Evolutionary conservation across 176 grass and related monocot genomes (phyloP).

Genomic region (Phragmites australis): DNA sequence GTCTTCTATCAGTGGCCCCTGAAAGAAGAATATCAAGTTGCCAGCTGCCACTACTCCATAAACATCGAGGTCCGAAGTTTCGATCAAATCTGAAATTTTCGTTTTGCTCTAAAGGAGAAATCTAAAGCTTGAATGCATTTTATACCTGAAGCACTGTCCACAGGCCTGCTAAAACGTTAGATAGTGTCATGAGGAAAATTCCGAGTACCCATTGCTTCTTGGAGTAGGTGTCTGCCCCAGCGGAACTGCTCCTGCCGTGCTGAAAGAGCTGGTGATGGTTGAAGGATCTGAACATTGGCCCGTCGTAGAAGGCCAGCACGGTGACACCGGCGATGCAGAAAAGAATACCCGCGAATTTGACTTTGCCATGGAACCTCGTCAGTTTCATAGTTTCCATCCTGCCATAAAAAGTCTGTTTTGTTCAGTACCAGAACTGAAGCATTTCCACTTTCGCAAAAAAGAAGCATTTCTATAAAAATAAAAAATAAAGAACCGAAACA

Average conservation of each 20-base stretch:
- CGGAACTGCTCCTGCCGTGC: neutral
- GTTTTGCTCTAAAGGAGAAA: too few species aligned
- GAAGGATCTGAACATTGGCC: constrained; percentile 60
- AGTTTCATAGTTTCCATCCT: constrained; percentile 78
- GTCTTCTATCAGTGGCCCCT: constrained; percentile 68
- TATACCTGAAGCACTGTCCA: constrained; percentile 64
- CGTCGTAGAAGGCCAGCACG: constrained; percentile 66
- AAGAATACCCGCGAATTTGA: constrained; percentile 56
- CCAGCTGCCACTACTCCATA: neutral
- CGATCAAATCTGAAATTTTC: neutral
- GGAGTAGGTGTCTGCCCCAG: constrained; percentile 19
- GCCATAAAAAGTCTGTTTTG: neutral
- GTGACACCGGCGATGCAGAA: constrained; percentile 58
- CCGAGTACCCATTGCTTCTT: constrained; percentile 63
- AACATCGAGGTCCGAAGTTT: neutral
- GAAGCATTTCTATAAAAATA: too few species aligned
- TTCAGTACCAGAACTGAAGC: neutral
- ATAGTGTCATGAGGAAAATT: constrained; percentile 60
- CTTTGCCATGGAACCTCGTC: constrained; percentile 54
- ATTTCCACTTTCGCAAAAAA: too few species aligned
- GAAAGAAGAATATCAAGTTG: neutral
- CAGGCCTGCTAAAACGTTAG: constrained; percentile 47
- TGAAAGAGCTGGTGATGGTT: constrained; percentile 49
- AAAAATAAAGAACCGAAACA: too few species aligned
- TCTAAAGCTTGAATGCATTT: too few species aligned